These are phyloP conservation scores for Emmonsiellopsis sp. DNA, from an alignment of 2,329 filamentous ascomycete genomes.

Conservation along the genomic window DNA sequence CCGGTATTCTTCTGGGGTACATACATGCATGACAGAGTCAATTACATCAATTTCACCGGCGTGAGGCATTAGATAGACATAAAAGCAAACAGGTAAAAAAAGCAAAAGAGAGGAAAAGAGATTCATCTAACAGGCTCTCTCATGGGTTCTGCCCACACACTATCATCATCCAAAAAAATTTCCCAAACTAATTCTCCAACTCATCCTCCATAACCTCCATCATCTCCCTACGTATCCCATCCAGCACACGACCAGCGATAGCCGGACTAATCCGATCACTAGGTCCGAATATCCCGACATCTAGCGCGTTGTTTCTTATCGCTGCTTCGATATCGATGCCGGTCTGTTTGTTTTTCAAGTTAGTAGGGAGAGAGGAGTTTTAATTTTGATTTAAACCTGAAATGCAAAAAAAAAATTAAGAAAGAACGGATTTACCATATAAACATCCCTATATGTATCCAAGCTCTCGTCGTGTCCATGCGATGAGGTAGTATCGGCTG, in stretches of 20 bases:
- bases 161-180: no score
- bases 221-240: slow-evolving; percentile 13
- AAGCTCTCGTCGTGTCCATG: background rate
- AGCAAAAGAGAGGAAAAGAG: no score
- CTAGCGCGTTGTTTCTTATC: slow-evolving; percentile 37
- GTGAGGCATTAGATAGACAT: no score
- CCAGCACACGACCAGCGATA: slow-evolving; percentile 9
- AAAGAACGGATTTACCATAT: slow-evolving; percentile 8
- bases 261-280: slow-evolving; percentile 15
- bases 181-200: background rate
- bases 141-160: no score
- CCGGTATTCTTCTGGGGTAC: no score
- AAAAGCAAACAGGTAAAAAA: no score
- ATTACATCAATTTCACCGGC: no score
- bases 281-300: slow-evolving; percentile 45
- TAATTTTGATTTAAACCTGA: background rate
- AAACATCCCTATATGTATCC: slow-evolving; percentile 7
- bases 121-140: no score
- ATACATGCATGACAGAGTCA: no score
- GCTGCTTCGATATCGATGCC: slow-evolving; percentile 48
- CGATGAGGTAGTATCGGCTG: no score
- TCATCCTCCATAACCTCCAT: background rate
- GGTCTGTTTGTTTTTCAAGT: slow-evolving; percentile 26
- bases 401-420: background rate
- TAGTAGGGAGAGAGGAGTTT: background rate